Percentiles rank a stretch among this genome's conserved stretches.
These are phyloP conservation scores for Penicillium sp. DNA, from an alignment of 2,329 filamentous ascomycete genomes.

Conservation along the genomic window DNA sequence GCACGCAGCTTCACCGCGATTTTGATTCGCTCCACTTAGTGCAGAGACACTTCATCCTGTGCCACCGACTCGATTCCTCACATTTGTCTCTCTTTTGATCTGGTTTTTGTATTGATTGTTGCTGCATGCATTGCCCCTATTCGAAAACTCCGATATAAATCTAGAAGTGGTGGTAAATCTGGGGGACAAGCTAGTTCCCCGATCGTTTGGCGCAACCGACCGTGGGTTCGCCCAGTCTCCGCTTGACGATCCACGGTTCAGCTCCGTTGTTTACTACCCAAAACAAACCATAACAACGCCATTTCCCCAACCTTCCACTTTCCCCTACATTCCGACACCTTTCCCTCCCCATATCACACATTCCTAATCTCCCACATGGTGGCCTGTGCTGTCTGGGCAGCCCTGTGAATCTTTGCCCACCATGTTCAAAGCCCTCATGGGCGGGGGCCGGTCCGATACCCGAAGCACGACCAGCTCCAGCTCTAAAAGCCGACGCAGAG, in stretches of 20 bases:
- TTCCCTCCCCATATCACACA: slow-evolving; percentile 4
- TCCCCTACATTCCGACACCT: slow-evolving; percentile 3
- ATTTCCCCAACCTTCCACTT: slow-evolving; percentile 7
- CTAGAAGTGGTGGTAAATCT: not conserved
- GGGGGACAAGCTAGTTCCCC: not conserved
- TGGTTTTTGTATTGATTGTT: not conserved
- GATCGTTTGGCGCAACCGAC: slow-evolving; percentile 35
- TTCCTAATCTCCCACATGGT: slow-evolving; percentile 29
- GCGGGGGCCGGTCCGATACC: slow-evolving; percentile 36
- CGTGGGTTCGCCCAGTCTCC: slow-evolving; percentile 19
- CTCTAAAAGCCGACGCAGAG: slow-evolving; percentile 37
- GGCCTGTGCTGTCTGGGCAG: slow-evolving; percentile 23
- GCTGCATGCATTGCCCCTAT: not conserved
- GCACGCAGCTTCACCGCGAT: slow-evolving; percentile 27
- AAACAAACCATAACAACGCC: slow-evolving; percentile 29
- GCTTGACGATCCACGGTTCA: slow-evolving; percentile 34
- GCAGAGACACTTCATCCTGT: slow-evolving; percentile 18
- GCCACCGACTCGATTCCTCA: slow-evolving; percentile 6
- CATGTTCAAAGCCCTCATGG: slow-evolving; percentile 43
- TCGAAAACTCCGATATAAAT: not conserved
- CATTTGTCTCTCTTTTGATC: slow-evolving; percentile 4
- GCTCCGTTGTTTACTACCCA: slow-evolving; percentile 34
- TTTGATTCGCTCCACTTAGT: slow-evolving; percentile 28
- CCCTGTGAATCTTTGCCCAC: slow-evolving; percentile 30
- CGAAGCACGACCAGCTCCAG: slow-evolving; percentile 32